Conservation (phyloP, 1,284 basidiomycete genomes). For the Gomphus bonarii region DNA sequence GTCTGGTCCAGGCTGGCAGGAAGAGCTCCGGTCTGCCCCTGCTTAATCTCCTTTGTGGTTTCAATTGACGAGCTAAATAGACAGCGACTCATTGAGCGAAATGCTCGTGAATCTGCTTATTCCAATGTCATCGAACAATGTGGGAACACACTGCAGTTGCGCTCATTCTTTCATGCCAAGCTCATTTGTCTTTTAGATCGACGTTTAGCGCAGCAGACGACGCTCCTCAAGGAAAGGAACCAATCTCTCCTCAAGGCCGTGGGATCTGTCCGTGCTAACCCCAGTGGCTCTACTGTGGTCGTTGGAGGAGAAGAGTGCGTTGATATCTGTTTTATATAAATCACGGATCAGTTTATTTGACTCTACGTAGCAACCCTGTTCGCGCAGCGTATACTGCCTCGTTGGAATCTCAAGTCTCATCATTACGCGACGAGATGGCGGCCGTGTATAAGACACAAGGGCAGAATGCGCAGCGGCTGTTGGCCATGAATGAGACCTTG, state of each 20-base stretch:
- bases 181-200: constrained; percentile 46
- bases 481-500: constrained; percentile 89
- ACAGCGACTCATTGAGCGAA: constrained; percentile 67
- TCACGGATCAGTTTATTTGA: constrained; percentile 12
- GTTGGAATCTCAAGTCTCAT: constrained; percentile 87
- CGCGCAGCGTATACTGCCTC: constrained; percentile 81
- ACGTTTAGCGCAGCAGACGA: constrained; percentile 80
- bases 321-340: constrained; percentile 16
- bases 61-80: constrained; percentile 28
- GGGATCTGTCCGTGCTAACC: constrained; percentile 54
- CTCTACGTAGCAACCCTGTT: constrained; percentile 57
- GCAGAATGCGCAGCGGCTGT: constrained; percentile 86
- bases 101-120: constrained; percentile 65
- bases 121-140: constrained; percentile 83
- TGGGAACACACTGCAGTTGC: constrained; percentile 30
- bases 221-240: constrained; percentile 84
- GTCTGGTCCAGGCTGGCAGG: constrained; percentile 77
- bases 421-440: constrained; percentile 82
- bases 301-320: constrained; percentile 67
- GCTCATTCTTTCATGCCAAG: constrained; percentile 13
- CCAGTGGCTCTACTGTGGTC: constrained; percentile 51
- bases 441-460: constrained; percentile 94
- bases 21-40: constrained; percentile 33
- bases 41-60: neutral
- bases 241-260: constrained; percentile 73